Evolutionary conservation across 441 rosid genomes (phyloP), one percentile per base, ranked within the genome.

Genomic region (Omphalea diandra): DNA sequence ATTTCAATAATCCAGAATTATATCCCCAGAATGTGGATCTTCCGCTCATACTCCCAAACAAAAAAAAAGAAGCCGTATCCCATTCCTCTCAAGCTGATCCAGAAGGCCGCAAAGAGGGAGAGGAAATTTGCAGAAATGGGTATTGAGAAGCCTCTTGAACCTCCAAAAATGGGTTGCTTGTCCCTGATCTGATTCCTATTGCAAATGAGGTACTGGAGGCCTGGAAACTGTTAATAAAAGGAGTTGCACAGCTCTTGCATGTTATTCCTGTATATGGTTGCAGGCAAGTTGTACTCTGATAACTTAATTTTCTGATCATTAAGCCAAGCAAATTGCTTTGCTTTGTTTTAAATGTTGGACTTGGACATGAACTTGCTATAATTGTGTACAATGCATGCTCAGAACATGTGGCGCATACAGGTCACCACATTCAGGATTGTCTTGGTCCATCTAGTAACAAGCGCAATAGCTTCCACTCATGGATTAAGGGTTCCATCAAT

Each of bases 61-160:
- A 79, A 43, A n/a, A 84, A 88, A 91, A 94, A 94, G 86, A 94
- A 94, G 70, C 97, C 97, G 32, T 94, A 73, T 76, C 92, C 95
- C 44, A 55, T 94, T 68, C 95, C 97, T 53, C 54, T 90, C 52
- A 86, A 77, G 80, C 79, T 85, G 80, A 91, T 94, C 69, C 83
- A 80, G 69, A 84, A 78, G 74, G 86, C 78, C 35, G 91, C 86
- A 18, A 85, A 83, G 81, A 80, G 70, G 69, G 86, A 88, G 44
- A 94, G 79, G 81, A 90, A 84, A 75, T 95, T 91, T 72, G 97
- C 92, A 4, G 83, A 86, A 73, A 80, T 69, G 94, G 97, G 97
- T 12, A 81, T 91, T 43, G 97, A 94, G 78, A 87, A 85, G 83
- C 91, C 83, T 35, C 84, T 94, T 67, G 80, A 88, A 73, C 97